Percentiles rank a stretch among this genome's conserved stretches.
These are phyloP conservation scores for Tuber brumale DNA, from an alignment of 495 filamentous ascomycete genomes.

Conservation along the genomic window DNA sequence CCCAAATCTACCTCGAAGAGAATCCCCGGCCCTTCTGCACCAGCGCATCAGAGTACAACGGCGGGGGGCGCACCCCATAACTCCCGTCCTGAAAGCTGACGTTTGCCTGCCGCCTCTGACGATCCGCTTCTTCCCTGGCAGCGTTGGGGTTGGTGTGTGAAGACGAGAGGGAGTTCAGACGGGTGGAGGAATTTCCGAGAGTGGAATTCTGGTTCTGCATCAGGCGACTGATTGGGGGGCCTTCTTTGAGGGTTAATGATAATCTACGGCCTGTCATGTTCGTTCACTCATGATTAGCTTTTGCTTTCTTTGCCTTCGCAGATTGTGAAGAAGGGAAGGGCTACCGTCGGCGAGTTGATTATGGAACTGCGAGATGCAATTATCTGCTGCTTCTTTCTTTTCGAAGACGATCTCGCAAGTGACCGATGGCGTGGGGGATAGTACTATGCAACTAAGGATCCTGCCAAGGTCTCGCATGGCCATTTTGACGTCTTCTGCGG, in stretches of 20 bases:
- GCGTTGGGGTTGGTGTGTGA: conserved; percentile 24
- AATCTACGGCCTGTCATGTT: conserved; percentile 58
- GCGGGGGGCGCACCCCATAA: conserved; percentile 38
- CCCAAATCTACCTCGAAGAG: neutral
- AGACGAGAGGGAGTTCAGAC: conserved; percentile 16
- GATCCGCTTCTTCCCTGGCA: conserved; percentile 39
- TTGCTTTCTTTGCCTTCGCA: neutral
- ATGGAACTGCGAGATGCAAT: conserved; percentile 75
- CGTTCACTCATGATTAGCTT: neutral
- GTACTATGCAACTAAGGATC: conserved; percentile 64
- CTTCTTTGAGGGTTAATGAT: conserved; percentile 62
- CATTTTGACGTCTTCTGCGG: conserved; percentile 86
- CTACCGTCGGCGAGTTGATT: conserved; percentile 80
- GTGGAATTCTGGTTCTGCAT: conserved; percentile 9
- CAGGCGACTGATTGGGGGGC: conserved; percentile 37
- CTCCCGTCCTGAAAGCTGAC: conserved; percentile 40
- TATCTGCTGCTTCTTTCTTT: conserved; percentile 69
- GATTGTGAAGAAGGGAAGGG: conserved; percentile 1
- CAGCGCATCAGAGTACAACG: conserved; percentile 40
- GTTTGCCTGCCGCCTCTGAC: conserved; percentile 37
- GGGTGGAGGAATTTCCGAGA: neutral
- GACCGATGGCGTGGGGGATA: conserved; percentile 65
- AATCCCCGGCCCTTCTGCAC: conserved; percentile 40
- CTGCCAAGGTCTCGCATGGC: conserved; percentile 67
- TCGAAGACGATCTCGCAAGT: conserved; percentile 80